Base-by-base conservation (phyloP, 2,329 filamentous ascomycete species). In the Cladosporium cucumerinum region DNA sequence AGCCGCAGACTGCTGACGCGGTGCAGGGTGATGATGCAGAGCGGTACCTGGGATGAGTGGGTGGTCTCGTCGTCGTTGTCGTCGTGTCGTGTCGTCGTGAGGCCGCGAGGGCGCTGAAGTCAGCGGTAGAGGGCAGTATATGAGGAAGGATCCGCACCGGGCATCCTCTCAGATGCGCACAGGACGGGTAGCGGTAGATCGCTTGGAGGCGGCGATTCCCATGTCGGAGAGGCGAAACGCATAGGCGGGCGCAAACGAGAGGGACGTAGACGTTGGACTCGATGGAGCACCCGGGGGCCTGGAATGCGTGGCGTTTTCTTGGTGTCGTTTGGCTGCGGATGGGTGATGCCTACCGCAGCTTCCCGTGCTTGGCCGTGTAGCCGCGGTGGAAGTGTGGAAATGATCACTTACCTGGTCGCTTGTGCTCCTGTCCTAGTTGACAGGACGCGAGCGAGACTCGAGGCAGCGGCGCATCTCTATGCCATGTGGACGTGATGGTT, bases 181-280 rank as follows among this genome's bases (percentile, higher is more conserved):
- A 52, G 57, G 59, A 62, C 60, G 49, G 60, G 49, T 62, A 55
- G 60, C 49, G 60, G 49, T 62, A 55, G 60, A 55, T 54, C 49
- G 60, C 60, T 62, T 43, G 49, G 34, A 48, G 34, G 49, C 59
- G 58, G 58, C 59, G 46, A 5, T 36, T 30, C n/a, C 48, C 59
- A 61, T 52, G 43, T 55, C 46, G 26, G 59, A 61, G 48, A 21
- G 49, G 58, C 60, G 48, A 54, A 34, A 62, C 48, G 60, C 55
- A 62, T 46, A 46, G 60, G 49, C 49, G 30, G 58, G 60, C 60
- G 60, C 60, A 62, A 54, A 62, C 60, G 60, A 34, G 49, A 43
- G 59, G n/a, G n/a, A 46, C 34, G 14, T 39, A 26, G 36, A 43
- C 36, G 36, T 23, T 46, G 39, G 59, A 62, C 60, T 62, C 48